Percentiles rank a stretch among this genome's conserved stretches.
These are phyloP conservation scores for Amylocystis lapponica DNA, from an alignment of 768 basidiomycete species.

Conservation along the genomic window DNA sequence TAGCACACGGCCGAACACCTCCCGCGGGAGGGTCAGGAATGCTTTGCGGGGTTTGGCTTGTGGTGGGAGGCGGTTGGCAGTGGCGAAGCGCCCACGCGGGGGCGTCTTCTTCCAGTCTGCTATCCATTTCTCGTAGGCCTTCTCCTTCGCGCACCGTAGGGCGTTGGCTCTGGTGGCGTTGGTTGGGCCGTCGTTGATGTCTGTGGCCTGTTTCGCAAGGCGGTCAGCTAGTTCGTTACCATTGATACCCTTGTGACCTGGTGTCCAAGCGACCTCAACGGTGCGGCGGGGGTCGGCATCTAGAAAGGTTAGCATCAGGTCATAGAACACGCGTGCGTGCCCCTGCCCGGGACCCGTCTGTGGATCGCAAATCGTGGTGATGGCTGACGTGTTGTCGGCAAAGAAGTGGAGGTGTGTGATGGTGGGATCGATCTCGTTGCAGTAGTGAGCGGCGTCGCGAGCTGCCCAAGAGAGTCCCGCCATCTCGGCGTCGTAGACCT, in stretches of 20 bases:
- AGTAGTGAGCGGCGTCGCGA: not conserved
- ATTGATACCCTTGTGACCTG: slow-evolving; percentile 20
- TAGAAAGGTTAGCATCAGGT: not conserved
- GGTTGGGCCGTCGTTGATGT: not conserved
- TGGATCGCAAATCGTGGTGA: slow-evolving; percentile 1
- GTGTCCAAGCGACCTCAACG: slow-evolving; percentile 16
- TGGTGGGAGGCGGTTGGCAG: not conserved
- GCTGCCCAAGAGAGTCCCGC: not conserved
- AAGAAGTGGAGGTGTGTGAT: slow-evolving; percentile 5
- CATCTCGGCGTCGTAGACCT: slow-evolving; percentile 14
- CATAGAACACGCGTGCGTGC: not conserved
- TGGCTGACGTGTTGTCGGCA: slow-evolving; percentile 11
- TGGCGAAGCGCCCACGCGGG: not conserved
- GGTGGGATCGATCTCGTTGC: not conserved
- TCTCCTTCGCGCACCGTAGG: not conserved
- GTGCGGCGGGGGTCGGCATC: not conserved
- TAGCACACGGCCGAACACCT: not conserved
- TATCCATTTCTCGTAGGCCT: not conserved
- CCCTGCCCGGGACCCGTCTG: slow-evolving; percentile 1
- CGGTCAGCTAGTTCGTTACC: slow-evolving; percentile 23
- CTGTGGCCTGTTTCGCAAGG: slow-evolving; percentile 18
- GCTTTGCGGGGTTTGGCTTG: not conserved
- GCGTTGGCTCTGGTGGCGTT: not conserved
- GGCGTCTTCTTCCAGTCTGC: not conserved
- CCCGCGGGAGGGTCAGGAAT: not conserved